phyloP scores from a whole-genome alignment of 768 basidiomycete genomes.

The Lactarius hengduanensis region DNA sequence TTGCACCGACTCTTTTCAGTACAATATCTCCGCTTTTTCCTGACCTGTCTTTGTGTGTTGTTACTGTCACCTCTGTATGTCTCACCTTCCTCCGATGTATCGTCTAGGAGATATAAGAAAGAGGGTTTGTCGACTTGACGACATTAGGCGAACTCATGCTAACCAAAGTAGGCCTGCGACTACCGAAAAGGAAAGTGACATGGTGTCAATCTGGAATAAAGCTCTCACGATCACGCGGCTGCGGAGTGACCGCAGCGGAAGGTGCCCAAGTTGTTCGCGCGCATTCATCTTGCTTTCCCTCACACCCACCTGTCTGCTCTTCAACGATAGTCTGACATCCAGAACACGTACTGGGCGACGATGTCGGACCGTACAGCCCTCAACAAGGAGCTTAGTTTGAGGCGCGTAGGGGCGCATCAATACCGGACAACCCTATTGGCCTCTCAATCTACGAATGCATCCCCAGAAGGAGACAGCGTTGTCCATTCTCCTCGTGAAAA shows the following conservation, averaged over 20 bases:
- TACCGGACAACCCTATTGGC: not conserved
- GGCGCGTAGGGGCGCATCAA: not conserved
- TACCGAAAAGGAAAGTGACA: no score
- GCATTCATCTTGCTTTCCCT: not conserved
- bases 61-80: conserved; percentile 9
- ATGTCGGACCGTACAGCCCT: conserved; percentile 5
- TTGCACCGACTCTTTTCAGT: conserved; percentile 3
- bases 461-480: not conserved
- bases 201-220: not conserved
- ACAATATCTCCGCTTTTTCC: not conserved
- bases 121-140: not conserved
- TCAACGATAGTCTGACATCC: not conserved
- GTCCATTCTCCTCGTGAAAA: not conserved
- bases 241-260: not conserved
- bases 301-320: not conserved
- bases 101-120: conserved; percentile 15
- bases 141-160: not conserved
- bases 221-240: conserved; percentile 1
- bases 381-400: conserved; percentile 7
- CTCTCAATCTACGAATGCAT: not conserved
- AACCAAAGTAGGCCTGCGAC: no score
- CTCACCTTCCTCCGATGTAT: conserved; percentile 18
- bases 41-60: conserved; percentile 3
- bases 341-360: not conserved
- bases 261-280: not conserved